Conservation (phyloP, 257 asterid species). For the Solanum virginianum region DNA sequence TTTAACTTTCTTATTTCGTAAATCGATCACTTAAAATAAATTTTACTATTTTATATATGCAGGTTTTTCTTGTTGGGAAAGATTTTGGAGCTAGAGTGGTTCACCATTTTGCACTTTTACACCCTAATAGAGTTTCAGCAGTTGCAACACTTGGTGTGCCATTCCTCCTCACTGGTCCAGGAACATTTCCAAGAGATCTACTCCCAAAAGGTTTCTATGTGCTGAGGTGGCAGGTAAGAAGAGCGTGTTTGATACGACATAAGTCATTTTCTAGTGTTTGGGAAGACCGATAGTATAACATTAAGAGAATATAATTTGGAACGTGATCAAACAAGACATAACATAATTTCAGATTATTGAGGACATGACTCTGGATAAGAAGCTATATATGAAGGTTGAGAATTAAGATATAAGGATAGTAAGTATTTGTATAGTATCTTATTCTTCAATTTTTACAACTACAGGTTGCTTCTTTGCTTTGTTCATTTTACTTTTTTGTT, state of each 20-base stretch:
- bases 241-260: background rate
- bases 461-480: background rate
- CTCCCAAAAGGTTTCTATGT: constrained; percentile 73
- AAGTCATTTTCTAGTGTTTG: background rate
- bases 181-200: background rate
- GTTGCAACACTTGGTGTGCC: constrained; percentile 53
- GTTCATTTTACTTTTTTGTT: background rate
- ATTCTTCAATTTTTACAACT: too few species aligned
- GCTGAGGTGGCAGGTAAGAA: constrained; percentile 52
- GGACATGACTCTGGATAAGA: background rate
- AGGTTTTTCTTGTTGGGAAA: constrained; percentile 67
- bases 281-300: background rate
- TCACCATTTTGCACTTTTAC: constrained; percentile 37
- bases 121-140: constrained; percentile 44
- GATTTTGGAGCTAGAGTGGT: constrained; percentile 56
- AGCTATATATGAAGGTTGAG: too few species aligned
- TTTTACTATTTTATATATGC: background rate
- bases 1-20: background rate
- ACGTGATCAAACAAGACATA: too few species aligned
- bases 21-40: background rate
- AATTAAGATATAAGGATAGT: too few species aligned
- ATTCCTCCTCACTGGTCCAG: constrained; percentile 31
- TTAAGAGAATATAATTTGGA: too few species aligned
- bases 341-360: too few species aligned
- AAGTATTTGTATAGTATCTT: too few species aligned